Percentiles rank a stretch among this genome's conserved stretches.
These are phyloP conservation scores for Eucalyptus brandiana DNA, from an alignment of 345 rosid species.

Conservation along the genomic window DNA sequence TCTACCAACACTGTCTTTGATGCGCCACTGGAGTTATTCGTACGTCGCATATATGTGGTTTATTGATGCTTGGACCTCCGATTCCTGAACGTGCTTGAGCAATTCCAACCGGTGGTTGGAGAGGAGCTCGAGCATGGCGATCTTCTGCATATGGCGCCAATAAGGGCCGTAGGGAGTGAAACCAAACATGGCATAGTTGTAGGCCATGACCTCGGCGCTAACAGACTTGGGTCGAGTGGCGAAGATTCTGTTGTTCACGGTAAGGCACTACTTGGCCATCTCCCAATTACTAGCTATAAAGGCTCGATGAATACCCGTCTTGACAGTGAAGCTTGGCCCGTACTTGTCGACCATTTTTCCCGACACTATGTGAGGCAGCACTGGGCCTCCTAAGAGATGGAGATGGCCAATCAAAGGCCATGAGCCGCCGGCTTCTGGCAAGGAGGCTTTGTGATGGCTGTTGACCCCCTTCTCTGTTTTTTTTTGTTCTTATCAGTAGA, in stretches of 20 bases:
- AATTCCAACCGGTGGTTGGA: slow-evolving; percentile 11
- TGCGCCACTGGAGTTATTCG: background rate
- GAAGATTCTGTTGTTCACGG: slow-evolving; percentile 6
- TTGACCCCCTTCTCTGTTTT: background rate
- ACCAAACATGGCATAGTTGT: background rate
- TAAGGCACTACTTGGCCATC: slow-evolving; percentile 10
- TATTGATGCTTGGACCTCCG: background rate
- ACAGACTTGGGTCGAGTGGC: slow-evolving; percentile 5
- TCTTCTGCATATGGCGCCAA: slow-evolving; percentile 14
- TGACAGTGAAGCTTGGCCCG: slow-evolving; percentile 19
- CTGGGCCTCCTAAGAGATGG: slow-evolving; percentile 2
- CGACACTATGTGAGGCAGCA: slow-evolving; percentile 3
- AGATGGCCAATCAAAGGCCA: slow-evolving; percentile 1
- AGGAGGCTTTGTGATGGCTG: background rate
- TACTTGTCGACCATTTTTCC: slow-evolving; percentile 15
- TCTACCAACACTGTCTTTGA: background rate
- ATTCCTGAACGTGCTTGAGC: background rate
- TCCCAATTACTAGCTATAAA: slow-evolving; percentile 13
- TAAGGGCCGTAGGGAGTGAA: slow-evolving; percentile 6
- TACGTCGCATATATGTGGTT: background rate
- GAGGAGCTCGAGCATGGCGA: slow-evolving; percentile 9
- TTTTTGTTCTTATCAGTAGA: background rate
- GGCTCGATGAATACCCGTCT: slow-evolving; percentile 1
- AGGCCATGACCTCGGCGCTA: background rate
- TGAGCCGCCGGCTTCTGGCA: background rate